phyloP scores from a whole-genome alignment of 2,329 filamentous ascomycete genomes.

The Colletotrichum euphorbiae region DNA sequence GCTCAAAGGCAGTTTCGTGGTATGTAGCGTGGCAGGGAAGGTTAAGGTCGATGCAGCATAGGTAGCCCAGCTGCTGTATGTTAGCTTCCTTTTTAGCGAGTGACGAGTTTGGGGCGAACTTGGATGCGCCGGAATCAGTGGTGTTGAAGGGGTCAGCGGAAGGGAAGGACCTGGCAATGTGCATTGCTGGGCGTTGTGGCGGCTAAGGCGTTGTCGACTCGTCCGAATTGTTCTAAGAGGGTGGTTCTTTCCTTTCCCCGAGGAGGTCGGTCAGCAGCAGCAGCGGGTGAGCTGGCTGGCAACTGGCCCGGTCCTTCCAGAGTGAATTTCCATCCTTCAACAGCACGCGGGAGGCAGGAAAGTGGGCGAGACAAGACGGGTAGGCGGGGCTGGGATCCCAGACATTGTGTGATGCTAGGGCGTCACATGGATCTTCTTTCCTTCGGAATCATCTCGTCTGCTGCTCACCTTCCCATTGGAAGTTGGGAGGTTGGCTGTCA shows the following conservation, averaged over 20 bases:
- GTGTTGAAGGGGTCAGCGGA: not conserved
- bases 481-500: not conserved
- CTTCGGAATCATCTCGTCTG: not conserved
- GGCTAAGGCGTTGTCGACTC: conserved; percentile 32
- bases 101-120: conserved; percentile 16
- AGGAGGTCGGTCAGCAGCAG: not conserved
- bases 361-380: conserved; percentile 30
- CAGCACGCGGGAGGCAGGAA: not conserved
- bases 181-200: not conserved
- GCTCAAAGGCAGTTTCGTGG: not conserved
- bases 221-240: conserved; percentile 28
- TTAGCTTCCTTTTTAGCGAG: not conserved
- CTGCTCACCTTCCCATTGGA: conserved; percentile 6
- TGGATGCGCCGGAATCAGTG: not conserved
- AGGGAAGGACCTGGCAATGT: conserved; percentile 12
- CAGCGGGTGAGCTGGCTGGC: not conserved
- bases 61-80: not conserved
- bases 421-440: conserved; percentile 22
- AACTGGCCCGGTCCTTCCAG: too few species aligned
- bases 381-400: conserved; percentile 25
- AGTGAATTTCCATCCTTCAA: too few species aligned
- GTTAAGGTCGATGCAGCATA: conserved; percentile 18
- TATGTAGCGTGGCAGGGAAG: conserved; percentile 2
- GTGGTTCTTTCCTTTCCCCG: not conserved
- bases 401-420: conserved; percentile 9